Evolutionary conservation across 2,329 filamentous ascomycete genomes (phyloP).

Genomic region (Beauveria medogensis): DNA sequence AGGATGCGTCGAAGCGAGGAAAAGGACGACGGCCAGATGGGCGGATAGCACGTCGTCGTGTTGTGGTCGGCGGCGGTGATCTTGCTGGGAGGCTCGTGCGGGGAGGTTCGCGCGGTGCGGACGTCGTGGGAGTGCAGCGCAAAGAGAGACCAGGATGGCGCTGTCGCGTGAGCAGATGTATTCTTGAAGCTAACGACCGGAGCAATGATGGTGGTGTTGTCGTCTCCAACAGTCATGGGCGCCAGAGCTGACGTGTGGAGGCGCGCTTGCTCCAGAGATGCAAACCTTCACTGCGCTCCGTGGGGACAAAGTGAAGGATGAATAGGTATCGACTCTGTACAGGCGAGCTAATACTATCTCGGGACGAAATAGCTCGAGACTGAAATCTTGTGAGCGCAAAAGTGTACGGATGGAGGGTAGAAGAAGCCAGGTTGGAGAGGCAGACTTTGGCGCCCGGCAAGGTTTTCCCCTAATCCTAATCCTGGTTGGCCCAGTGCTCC

Average conservation of each 20-base stretch:
- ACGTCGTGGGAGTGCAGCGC: slow-evolving; percentile 1
- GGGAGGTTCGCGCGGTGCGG: neutral
- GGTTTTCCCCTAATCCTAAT: neutral
- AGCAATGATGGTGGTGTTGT: neutral
- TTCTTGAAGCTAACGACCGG: neutral
- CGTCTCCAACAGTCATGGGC: neutral
- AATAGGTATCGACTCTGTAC: neutral
- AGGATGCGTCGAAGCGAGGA: slow-evolving; percentile 2
- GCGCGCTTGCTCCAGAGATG: neutral
- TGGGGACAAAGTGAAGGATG: neutral
- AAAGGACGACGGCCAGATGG: neutral
- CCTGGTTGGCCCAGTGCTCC: neutral
- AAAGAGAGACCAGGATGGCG: slow-evolving; percentile 2
- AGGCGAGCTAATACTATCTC: too few species aligned
- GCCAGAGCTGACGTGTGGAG: neutral
- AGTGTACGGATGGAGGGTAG: neutral
- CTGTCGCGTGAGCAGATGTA: slow-evolving; percentile 7
- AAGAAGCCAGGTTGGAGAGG: neutral
- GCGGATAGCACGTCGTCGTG: neutral
- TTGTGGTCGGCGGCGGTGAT: neutral
- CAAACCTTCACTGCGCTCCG: neutral
- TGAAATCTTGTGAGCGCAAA: neutral
- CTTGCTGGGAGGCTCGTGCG: neutral
- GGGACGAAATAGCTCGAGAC: neutral
- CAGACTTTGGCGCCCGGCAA: neutral